Evolutionary conservation across 2,329 filamentous ascomycete genomes (phyloP).

Genomic region (Apiospora saccharicola): DNA sequence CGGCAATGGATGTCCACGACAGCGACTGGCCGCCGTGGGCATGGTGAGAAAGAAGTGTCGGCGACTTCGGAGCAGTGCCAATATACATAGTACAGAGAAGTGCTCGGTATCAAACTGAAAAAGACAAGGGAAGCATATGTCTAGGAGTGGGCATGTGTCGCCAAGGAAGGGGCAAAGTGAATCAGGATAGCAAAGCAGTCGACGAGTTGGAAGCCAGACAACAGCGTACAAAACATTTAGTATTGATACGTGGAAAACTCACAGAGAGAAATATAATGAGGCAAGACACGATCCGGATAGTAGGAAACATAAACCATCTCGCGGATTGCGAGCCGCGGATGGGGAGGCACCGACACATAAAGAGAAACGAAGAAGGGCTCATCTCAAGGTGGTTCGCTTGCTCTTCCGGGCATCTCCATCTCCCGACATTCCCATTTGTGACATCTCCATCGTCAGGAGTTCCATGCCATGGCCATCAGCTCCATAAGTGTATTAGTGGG

Average conservation of each 20-base stretch:
- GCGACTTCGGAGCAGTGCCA: not conserved
- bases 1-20: not conserved
- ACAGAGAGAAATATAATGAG: not conserved
- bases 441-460: not conserved
- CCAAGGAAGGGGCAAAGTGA: not conserved
- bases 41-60: not conserved
- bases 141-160: not conserved
- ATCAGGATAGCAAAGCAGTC: not conserved
- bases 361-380: not conserved
- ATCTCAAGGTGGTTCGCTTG: not conserved
- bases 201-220: not conserved
- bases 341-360: constrained; percentile 8
- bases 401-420: not conserved
- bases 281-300: not conserved
- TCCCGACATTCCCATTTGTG: constrained; percentile 4
- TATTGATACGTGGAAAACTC: not conserved
- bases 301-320: not conserved
- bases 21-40: not conserved
- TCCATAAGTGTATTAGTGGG: constrained; percentile 5
- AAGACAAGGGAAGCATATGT: not conserved
- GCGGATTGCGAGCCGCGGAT: not conserved
- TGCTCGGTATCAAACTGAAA: not conserved
- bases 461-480: constrained; percentile 5
- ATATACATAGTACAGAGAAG: not conserved
- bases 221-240: not conserved